phyloP scores from a whole-genome alignment of 257 asterid species.

The Fraxinus pennsylvanica region DNA sequence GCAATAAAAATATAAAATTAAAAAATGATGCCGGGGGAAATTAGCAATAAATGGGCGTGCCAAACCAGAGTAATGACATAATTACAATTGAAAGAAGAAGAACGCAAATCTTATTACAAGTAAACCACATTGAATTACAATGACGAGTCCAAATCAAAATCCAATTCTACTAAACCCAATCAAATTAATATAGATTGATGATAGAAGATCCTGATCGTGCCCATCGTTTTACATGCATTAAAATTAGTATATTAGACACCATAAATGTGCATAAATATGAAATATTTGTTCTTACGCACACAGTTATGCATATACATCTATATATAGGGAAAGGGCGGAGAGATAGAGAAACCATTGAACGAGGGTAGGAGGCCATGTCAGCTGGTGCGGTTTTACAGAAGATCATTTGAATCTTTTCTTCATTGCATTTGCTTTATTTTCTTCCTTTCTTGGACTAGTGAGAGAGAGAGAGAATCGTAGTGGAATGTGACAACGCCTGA shows the following conservation, averaged over 20 bases:
- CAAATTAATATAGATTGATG: background rate
- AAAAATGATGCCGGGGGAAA: slow-evolving; percentile 4
- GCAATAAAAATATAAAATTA: background rate
- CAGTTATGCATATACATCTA: background rate
- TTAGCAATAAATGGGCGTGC: slow-evolving; percentile 17
- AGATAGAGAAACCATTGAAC: slow-evolving; percentile 39
- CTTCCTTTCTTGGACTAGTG: slow-evolving; percentile 24
- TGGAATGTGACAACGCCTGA: background rate
- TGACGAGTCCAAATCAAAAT: background rate
- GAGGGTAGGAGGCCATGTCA: slow-evolving; percentile 61
- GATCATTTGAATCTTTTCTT: slow-evolving; percentile 45
- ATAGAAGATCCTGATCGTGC: background rate
- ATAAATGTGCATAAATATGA: background rate
- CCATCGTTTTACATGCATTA: background rate
- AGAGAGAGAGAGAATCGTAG: slow-evolving; percentile 29
- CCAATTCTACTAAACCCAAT: slow-evolving; percentile 3
- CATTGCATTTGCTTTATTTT: slow-evolving; percentile 31
- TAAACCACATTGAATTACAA: background rate
- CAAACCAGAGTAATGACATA: background rate
- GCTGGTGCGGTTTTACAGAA: slow-evolving; percentile 42
- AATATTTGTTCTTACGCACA: background rate
- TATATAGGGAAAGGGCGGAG: background rate
- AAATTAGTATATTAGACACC: background rate
- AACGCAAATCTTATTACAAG: background rate
- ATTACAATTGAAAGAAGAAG: background rate